These are phyloP conservation scores for Platanus orientalis DNA, from an alignment of 164 flowering plant species.

Conservation along the genomic window DNA sequence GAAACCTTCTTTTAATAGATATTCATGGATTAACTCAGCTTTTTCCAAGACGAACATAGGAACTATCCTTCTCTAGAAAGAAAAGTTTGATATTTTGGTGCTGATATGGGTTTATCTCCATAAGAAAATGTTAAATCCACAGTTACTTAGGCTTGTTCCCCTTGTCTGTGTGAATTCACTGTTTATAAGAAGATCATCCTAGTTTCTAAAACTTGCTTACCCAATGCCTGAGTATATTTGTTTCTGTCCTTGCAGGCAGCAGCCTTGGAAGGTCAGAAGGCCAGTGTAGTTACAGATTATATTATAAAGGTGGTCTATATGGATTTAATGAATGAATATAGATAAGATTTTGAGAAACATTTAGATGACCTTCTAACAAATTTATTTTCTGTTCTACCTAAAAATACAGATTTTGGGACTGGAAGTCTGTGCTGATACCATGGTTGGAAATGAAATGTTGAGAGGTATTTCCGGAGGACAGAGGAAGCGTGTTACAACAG, in stretches of 20 bases:
- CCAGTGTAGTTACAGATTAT: conserved; percentile 32
- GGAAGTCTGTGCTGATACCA: conserved; percentile 9
- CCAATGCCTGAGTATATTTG: not conserved
- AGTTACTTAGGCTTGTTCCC: too few species aligned
- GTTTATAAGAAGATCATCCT: not conserved
- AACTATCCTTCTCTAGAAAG: too few species aligned
- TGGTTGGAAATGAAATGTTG: conserved; percentile 19
- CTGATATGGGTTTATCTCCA: too few species aligned
- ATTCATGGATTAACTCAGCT: not conserved
- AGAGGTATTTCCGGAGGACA: conserved; percentile 12
- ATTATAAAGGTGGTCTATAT: conserved; percentile 25
- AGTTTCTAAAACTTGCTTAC: not conserved
- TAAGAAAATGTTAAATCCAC: too few species aligned
- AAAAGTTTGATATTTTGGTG: too few species aligned
- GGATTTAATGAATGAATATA: too few species aligned
- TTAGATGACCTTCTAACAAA: not conserved
- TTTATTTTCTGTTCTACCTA: not conserved
- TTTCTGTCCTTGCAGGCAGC: conserved; percentile 24
- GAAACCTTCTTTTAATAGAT: not conserved
- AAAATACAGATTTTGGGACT: conserved; percentile 15
- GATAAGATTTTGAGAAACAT: too few species aligned
- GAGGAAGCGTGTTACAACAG: conserved; percentile 7
- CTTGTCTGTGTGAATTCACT: too few species aligned
- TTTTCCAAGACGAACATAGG: not conserved
- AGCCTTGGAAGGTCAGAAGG: conserved; percentile 40